phyloP scores from a whole-genome alignment of 2,329 filamentous ascomycete species.

The Epichloe baconii region DNA sequence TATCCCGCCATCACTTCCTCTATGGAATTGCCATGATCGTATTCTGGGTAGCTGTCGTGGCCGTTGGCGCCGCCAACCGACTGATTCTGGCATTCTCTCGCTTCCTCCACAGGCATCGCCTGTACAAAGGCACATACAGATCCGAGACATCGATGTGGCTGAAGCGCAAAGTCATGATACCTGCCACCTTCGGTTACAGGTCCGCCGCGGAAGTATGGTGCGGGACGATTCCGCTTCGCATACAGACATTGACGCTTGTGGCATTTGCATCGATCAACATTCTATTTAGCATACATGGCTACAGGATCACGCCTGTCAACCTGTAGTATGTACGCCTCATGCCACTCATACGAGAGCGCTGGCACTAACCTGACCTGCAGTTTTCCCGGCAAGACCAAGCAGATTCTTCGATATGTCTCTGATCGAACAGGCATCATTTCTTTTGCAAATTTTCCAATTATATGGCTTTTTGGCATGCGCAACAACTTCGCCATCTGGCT shows the following conservation, averaged over 20 bases:
- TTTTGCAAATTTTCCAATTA: slow-evolving; percentile 47
- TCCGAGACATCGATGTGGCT: slow-evolving; percentile 14
- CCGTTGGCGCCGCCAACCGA: slow-evolving; percentile 23
- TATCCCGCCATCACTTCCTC: slow-evolving; percentile 19
- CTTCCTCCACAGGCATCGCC: background rate
- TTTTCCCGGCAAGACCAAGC: slow-evolving; percentile 20
- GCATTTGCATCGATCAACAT: slow-evolving; percentile 27
- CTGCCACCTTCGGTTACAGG: slow-evolving; percentile 30
- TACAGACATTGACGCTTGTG: slow-evolving; percentile 28
- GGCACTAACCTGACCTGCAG: slow-evolving; percentile 11
- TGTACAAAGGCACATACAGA: background rate
- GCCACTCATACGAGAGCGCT: too few species aligned
- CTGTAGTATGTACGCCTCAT: slow-evolving; percentile 22
- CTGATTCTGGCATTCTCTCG: slow-evolving; percentile 8
- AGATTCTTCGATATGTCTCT: slow-evolving; percentile 40
- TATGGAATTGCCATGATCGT: slow-evolving; percentile 25
- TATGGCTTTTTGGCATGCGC: slow-evolving; percentile 54
- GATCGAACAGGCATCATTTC: slow-evolving; percentile 53
- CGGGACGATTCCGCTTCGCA: slow-evolving; percentile 29
- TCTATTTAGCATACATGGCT: slow-evolving; percentile 22
- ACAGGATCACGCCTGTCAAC: slow-evolving; percentile 23
- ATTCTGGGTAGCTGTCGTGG: slow-evolving; percentile 28
- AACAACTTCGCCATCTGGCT: slow-evolving; percentile 55
- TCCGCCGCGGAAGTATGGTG: slow-evolving; percentile 31
- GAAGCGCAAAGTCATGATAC: slow-evolving; percentile 21